Percentiles rank a stretch among this genome's conserved stretches.
Evolutionary conservation across 176 grass and related monocot species (phyloP).

Genomic region (Chrysopogon serrulatus): DNA sequence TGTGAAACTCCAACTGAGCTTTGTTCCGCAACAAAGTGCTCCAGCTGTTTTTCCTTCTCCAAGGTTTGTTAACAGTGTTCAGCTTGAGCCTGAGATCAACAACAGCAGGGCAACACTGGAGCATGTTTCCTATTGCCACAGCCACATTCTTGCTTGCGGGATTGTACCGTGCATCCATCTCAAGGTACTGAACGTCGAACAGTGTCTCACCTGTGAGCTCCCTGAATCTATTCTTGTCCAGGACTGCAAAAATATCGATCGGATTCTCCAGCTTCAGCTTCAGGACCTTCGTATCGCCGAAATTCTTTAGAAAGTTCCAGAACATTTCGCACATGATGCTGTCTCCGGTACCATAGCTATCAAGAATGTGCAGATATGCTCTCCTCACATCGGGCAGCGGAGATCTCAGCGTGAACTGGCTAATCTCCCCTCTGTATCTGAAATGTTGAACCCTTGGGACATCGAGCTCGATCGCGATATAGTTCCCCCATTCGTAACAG

Average conservation of each 20-base stretch:
- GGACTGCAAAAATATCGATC: neutral
- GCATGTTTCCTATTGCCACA: neutral
- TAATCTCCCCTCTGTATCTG: neutral
- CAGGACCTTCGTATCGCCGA: neutral
- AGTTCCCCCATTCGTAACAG: rapidly evolving
- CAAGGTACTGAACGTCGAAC: neutral
- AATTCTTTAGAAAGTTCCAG: neutral
- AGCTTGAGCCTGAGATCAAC: neutral
- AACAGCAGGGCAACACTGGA: neutral
- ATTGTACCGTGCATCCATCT: neutral
- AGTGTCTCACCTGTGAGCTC: neutral
- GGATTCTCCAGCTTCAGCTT: neutral
- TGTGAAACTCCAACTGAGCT: neutral
- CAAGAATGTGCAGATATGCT: neutral
- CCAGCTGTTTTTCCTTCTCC: neutral
- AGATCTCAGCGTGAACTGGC: neutral
- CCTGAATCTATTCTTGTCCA: neutral
- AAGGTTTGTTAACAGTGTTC: neutral
- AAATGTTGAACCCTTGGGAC: neutral
- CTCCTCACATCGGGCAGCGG: neutral
- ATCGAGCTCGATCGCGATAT: neutral
- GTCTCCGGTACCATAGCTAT: rapidly evolving
- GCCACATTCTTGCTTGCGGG: neutral
- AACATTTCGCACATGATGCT: neutral
- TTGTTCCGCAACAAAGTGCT: neutral